phyloP scores from a whole-genome alignment of 371 early-diverging fungal species.

The Actinomortierella ambigua region DNA sequence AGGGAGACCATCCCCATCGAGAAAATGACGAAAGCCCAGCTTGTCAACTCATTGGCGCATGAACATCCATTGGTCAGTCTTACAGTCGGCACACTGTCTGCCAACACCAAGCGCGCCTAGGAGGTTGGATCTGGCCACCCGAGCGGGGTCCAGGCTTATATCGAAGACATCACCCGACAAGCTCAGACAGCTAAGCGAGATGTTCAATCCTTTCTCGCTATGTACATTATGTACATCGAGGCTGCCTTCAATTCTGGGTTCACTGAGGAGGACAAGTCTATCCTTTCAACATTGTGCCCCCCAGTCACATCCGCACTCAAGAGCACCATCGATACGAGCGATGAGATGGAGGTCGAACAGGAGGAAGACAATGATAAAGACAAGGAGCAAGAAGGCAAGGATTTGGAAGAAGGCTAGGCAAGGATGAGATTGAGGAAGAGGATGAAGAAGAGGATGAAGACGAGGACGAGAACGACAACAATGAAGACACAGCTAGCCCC shows the following conservation, averaged over 20 bases:
- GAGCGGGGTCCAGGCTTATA: conserved; percentile 1
- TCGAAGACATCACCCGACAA: not conserved
- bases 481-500: conserved; percentile 1
- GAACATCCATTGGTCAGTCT: conserved; percentile 9
- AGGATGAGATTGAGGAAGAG: too few relatives aligned
- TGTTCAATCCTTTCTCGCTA: conserved; percentile 6
- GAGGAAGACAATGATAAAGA: too few relatives aligned
- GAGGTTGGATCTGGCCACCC: conserved; percentile 1
- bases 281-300: conserved; percentile 3
- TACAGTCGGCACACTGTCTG: conserved; percentile 5
- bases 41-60: conserved; percentile 10
- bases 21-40: conserved; percentile 4
- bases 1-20: too few relatives aligned
- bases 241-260: conserved; percentile 2
- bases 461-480: not conserved
- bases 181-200: conserved; percentile 9
- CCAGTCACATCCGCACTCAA: conserved; percentile 4
- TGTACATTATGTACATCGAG: conserved; percentile 8
- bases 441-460: conserved; percentile 1
- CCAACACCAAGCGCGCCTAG: conserved; percentile 10
- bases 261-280: conserved; percentile 5
- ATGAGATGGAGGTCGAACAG: too few relatives aligned
- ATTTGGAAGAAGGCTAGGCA: too few relatives aligned
- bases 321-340: too few relatives aligned
- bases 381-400: too few relatives aligned